These are phyloP conservation scores for Hygrophorus pudorinus DNA, from an alignment of 768 basidiomycete species.

Conservation along the genomic window DNA sequence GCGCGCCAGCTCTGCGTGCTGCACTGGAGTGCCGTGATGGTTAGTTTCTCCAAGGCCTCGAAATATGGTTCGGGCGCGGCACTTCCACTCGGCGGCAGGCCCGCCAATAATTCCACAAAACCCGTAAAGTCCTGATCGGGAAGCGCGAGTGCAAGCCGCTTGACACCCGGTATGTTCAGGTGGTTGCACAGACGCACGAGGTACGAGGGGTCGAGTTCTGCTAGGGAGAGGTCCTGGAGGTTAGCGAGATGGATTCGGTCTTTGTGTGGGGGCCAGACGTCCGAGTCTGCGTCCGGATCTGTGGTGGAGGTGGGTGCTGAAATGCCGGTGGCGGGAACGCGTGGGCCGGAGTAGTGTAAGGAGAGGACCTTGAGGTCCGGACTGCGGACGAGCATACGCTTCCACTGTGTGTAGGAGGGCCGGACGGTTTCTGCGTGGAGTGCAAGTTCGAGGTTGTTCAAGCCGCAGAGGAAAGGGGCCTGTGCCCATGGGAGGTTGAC, in stretches of 20 bases:
- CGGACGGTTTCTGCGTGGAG: conserved; percentile 52
- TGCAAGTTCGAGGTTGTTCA: conserved; percentile 46
- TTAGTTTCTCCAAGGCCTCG: conserved; percentile 24
- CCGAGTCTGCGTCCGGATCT: conserved; percentile 22
- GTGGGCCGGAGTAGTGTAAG: conserved; percentile 53
- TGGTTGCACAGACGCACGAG: conserved; percentile 35
- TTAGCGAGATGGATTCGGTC: conserved; percentile 26
- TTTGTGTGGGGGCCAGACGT: conserved; percentile 24
- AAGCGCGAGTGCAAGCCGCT: conserved; percentile 37
- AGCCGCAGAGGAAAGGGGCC: conserved; percentile 37
- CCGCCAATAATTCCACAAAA: conserved; percentile 31
- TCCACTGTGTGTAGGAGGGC: conserved; percentile 45
- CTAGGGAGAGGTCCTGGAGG: conserved; percentile 38
- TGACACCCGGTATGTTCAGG: conserved; percentile 35
- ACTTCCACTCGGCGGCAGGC: background rate
- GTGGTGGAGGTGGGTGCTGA: conserved; percentile 5
- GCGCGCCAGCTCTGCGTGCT: conserved; percentile 22
- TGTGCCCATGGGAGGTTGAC: conserved; percentile 54
- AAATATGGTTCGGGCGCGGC: conserved; percentile 22
- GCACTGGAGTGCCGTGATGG: conserved; percentile 35
- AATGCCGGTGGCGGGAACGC: conserved; percentile 3
- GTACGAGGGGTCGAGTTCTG: conserved; percentile 48
- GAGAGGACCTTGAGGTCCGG: conserved; percentile 36
- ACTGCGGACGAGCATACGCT: conserved; percentile 39
- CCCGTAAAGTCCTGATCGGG: conserved; percentile 46